Conservation (phyloP, 2,329 filamentous ascomycete genomes). For the Diaporthe sp. region DNA sequence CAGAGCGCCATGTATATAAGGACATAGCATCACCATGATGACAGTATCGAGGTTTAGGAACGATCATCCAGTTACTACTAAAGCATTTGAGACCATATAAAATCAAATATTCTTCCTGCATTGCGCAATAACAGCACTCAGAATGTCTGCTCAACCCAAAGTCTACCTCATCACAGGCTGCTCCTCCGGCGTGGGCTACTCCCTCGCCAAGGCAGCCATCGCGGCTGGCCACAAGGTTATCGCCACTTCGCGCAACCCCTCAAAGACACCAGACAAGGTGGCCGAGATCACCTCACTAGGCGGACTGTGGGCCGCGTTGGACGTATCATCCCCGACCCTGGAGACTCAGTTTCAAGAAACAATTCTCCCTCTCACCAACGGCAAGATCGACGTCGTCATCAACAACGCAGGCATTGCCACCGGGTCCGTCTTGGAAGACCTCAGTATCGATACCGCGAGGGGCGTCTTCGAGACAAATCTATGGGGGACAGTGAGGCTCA, state of each 20-base stretch:
- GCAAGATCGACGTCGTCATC: conserved; percentile 37
- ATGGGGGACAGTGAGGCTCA: conserved; percentile 31
- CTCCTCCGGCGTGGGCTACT: conserved; percentile 33
- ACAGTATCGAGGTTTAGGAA: too few relatives aligned
- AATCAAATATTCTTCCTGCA: neutral
- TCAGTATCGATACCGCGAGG: neutral
- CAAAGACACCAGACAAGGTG: conserved; percentile 17
- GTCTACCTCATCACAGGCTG: conserved; percentile 38
- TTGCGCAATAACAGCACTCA: neutral
- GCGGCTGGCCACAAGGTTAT: conserved; percentile 34
- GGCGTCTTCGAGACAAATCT: conserved; percentile 36
- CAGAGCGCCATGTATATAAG: neutral
- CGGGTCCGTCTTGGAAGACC: conserved; percentile 15
- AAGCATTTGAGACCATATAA: neutral
- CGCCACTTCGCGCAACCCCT: conserved; percentile 36
- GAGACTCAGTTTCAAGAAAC: conserved; percentile 19
- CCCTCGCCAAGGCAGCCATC: conserved; percentile 31
- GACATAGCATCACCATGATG: neutral
- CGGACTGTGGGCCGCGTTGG: conserved; percentile 28
- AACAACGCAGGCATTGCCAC: conserved; percentile 43
- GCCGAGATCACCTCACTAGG: conserved; percentile 26
- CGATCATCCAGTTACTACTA: neutral
- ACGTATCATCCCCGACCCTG: conserved; percentile 27
- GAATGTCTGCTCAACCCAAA: conserved; percentile 30
- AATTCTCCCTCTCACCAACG: conserved; percentile 15